phyloP scores from a whole-genome alignment of 345 rosid species.

The Limnanthes douglasii region DNA sequence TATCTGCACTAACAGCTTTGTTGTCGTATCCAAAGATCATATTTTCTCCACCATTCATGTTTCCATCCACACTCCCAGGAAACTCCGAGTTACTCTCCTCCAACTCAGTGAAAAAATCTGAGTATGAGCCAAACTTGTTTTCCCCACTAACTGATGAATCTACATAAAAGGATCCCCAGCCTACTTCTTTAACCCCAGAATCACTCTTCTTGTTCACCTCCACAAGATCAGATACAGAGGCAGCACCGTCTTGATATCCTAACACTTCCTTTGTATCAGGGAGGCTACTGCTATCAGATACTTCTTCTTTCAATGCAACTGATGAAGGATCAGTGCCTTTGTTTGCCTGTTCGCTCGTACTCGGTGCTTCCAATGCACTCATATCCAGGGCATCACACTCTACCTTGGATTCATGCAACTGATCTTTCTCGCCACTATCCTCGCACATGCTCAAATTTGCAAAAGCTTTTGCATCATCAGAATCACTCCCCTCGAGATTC shows the following conservation, averaged over 20 bases:
- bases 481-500: constrained; percentile 15
- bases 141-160: constrained; percentile 25
- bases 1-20: constrained; percentile 10
- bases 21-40: constrained; percentile 11
- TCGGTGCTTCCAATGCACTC: background rate
- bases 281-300: constrained; percentile 4
- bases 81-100: constrained; percentile 21
- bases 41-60: constrained; percentile 2
- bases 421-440: constrained; percentile 12
- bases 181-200: constrained; percentile 46
- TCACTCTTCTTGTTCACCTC: constrained; percentile 8
- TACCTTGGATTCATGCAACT: constrained; percentile 1
- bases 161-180: constrained; percentile 54
- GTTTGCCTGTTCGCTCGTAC: background rate
- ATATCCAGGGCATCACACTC: constrained; percentile 8
- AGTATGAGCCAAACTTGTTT: constrained; percentile 30
- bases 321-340: constrained; percentile 2
- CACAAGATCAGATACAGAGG: constrained; percentile 5
- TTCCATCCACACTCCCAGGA: constrained; percentile 14
- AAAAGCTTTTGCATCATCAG: constrained; percentile 31
- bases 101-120: constrained; percentile 42
- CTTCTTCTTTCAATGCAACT: constrained; percentile 4
- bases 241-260: constrained; percentile 7
- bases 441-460: constrained; percentile 30
- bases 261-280: constrained; percentile 10